Base-by-base conservation (phyloP, 495 filamentous ascomycete genomes). In the Hyaloscypha hepaticicola region DNA sequence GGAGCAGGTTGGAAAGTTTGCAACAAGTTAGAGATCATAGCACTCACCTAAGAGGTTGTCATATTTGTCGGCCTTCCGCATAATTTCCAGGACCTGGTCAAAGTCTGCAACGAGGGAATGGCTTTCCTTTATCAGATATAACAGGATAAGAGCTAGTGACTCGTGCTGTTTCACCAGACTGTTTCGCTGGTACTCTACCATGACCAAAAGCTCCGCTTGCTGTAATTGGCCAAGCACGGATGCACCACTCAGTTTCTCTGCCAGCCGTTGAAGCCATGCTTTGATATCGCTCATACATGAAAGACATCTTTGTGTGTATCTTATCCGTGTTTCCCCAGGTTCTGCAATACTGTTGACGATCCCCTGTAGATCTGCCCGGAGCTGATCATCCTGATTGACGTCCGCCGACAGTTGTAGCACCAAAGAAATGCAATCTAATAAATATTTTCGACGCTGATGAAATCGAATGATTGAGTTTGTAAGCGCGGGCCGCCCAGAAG, bases 111-210 rank as follows among this genome's bases (percentile, higher is more conserved):
- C 71, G 48, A 77, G 80, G 1, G 88, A 87, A 61, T 87, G 86
- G 55, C 85, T 84, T 52, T 84, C 87, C 70, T 94, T 92, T 60
- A 95, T 83, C 11, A 96, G 81, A 69, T 90, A 85, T 64, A 84
- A 87, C 24, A 94, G 72, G 53, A 94, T 88, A 9, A 88, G 83
- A 1, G 87, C 86, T n/a, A 99, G 82, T 8, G 87, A 84, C 73
- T 97, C 94, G 72, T 98, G 96, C 74, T 98, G 93, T 70, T 89
- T 84, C 19, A 84, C 82, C 29, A 98, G 80, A 67, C 88, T 92
- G 25, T 77, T 71, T 34, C 88, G 84, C 69, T 96, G 87, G 68
- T 88, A 85, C 61, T 90, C 86, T 33, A 92, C 80, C 5, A 86
- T 85, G 70, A 97, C 92, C 60, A 82, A 79, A 3, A 85, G 71